phyloP scores from a whole-genome alignment of 2,329 filamentous ascomycete genomes.

The Colletotrichum brevisporum region DNA sequence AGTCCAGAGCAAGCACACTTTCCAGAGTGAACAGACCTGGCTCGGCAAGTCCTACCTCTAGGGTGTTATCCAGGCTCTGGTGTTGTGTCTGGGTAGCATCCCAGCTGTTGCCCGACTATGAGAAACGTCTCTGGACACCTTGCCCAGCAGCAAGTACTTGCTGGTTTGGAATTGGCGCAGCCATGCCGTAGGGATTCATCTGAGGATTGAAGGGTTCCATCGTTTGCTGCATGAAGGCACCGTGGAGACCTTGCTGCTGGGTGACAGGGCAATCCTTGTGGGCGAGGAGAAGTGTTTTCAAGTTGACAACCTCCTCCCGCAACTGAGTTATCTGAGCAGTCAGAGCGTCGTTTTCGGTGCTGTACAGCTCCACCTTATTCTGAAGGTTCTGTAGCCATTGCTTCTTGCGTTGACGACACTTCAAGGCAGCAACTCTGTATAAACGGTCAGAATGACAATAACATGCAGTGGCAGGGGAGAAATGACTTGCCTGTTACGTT shows the following conservation, averaged over 20 bases:
- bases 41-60: not conserved
- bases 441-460: slow-evolving; percentile 43
- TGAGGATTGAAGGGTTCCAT: slow-evolving; percentile 69
- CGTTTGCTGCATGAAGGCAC: slow-evolving; percentile 68
- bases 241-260: slow-evolving; percentile 83
- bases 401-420: slow-evolving; percentile 98
- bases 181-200: slow-evolving; percentile 74
- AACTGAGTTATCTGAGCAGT: slow-evolving; percentile 86
- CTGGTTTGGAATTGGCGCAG: slow-evolving; percentile 64
- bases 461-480: not conserved
- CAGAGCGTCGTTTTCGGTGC: slow-evolving; percentile 90
- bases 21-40: not conserved
- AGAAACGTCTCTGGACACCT: slow-evolving; percentile 69
- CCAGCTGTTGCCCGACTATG: slow-evolving; percentile 52
- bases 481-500: slow-evolving; percentile 86
- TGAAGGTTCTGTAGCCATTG: slow-evolving; percentile 98
- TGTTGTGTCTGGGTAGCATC: too few relatives aligned
- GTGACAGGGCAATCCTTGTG: slow-evolving; percentile 98
- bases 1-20: not conserved
- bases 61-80: not conserved
- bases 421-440: slow-evolving; percentile 89
- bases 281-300: slow-evolving; percentile 92
- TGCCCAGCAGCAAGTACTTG: slow-evolving; percentile 69
- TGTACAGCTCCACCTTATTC: slow-evolving; percentile 93
- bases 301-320: slow-evolving; percentile 92